phyloP scores from a whole-genome alignment of 148 eudicot species.

The Amaranthus hypochondriacus region DNA sequence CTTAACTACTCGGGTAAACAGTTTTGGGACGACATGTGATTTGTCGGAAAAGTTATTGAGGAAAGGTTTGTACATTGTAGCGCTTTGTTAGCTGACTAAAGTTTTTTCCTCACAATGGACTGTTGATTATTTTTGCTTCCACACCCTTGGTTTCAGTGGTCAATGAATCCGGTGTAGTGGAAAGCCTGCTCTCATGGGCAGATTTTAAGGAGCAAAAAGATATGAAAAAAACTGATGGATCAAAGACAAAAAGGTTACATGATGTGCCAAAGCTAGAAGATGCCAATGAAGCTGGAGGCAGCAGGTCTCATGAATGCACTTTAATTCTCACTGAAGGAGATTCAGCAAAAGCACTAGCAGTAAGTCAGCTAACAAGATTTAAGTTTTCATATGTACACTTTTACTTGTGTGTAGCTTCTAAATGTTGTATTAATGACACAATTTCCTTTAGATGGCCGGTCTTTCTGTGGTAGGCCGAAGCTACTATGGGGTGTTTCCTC shows the following conservation, averaged over 20 bases:
- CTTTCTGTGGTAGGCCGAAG: slow-evolving; percentile 62
- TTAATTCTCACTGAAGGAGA: slow-evolving; percentile 97
- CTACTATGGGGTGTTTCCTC: slow-evolving; percentile 80
- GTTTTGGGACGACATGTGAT: slow-evolving; percentile 77
- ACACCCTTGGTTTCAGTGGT: neutral
- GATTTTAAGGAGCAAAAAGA: slow-evolving; percentile 68
- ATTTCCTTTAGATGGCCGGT: slow-evolving; percentile 61
- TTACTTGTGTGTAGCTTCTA: neutral
- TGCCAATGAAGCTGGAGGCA: slow-evolving; percentile 78
- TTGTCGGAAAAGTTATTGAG: slow-evolving; percentile 62
- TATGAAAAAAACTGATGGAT: slow-evolving; percentile 85
- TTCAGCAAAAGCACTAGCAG: slow-evolving; percentile 94
- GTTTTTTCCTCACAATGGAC: neutral
- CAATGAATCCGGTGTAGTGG: slow-evolving; percentile 54
- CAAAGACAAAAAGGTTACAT: slow-evolving; percentile 46
- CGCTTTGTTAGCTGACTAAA: neutral
- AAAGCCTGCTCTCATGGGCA: slow-evolving; percentile 64
- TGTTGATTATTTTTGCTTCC: too few relatives aligned
- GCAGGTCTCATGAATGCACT: slow-evolving; percentile 64
- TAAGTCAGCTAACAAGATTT: slow-evolving; percentile 30
- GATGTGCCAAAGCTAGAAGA: slow-evolving; percentile 72
- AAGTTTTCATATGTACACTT: neutral
- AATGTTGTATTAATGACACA: neutral
- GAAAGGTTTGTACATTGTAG: slow-evolving; percentile 48
- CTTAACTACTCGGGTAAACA: slow-evolving; percentile 65